Conservation (phyloP, 2,329 filamentous ascomycete genomes). For the Talaromyces sp. region DNA sequence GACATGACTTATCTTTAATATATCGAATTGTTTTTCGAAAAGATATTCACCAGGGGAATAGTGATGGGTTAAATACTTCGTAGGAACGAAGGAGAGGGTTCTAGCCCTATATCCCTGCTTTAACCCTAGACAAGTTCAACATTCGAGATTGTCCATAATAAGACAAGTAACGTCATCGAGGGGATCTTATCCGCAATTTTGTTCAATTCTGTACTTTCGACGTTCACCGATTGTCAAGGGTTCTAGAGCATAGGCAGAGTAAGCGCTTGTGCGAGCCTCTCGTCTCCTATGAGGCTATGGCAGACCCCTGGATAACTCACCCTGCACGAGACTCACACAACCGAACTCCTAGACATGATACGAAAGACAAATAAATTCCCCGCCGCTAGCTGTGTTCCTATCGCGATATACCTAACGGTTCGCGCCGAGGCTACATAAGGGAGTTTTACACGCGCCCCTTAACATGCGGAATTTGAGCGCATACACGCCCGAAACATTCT, state of each 20-base stretch:
- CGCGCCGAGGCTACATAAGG: constrained; percentile 1
- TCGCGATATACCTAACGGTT: background rate
- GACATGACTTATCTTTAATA: background rate
- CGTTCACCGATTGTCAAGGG: background rate
- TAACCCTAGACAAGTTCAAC: background rate
- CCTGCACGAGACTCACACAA: background rate
- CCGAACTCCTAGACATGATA: background rate
- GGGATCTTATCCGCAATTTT: background rate
- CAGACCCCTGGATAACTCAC: background rate
- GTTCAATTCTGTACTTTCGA: background rate
- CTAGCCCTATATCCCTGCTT: constrained; percentile 10
- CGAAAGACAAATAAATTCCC: background rate
- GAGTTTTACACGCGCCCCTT: constrained; percentile 4
- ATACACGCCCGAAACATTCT: constrained; percentile 13
- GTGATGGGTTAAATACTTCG: background rate
- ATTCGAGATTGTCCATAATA: background rate
- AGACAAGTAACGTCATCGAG: background rate
- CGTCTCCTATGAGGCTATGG: background rate
- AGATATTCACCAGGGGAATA: background rate
- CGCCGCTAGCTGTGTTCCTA: too few relatives aligned
- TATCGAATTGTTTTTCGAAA: too few relatives aligned
- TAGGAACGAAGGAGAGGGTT: background rate
- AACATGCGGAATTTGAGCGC: background rate
- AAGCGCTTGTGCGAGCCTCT: too few relatives aligned
- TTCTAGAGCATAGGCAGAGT: background rate